A percentile compares a stretch with the other conserved stretches of the same genome.
Conservation (phyloP, 2,329 filamentous ascomycete species). For the Thelonectria discophora region DNA sequence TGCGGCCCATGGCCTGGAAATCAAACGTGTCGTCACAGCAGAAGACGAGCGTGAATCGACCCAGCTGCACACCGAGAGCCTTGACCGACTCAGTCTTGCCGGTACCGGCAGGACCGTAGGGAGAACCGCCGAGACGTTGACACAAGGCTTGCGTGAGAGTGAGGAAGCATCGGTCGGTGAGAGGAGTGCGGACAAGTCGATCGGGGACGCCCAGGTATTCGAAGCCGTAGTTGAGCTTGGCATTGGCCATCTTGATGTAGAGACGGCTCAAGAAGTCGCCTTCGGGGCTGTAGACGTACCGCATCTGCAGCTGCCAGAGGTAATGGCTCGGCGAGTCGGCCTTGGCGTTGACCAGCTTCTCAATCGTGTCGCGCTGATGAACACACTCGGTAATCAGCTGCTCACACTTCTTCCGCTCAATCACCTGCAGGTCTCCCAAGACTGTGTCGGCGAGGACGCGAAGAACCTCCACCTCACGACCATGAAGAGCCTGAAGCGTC, state of each 20-base stretch:
- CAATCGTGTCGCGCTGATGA: slow-evolving; percentile 93
- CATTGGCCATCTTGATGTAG: slow-evolving; percentile 96
- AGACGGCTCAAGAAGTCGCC: slow-evolving; percentile 85
- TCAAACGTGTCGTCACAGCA: slow-evolving; percentile 99
- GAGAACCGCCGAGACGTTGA: slow-evolving; percentile 94
- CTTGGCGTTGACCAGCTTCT: slow-evolving; percentile 80
- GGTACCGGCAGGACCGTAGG: slow-evolving; percentile 96
- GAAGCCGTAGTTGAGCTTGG: slow-evolving; percentile 93
- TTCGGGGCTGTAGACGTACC: slow-evolving; percentile 86
- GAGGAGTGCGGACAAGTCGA: slow-evolving; percentile 91
- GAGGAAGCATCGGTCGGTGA: slow-evolving; percentile 98
- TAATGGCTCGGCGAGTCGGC: slow-evolving; percentile 83
- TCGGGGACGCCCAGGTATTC: slow-evolving; percentile 98
- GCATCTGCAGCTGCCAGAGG: slow-evolving; percentile 96
- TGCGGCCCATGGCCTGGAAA: slow-evolving; percentile 99
- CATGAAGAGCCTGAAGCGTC: slow-evolving; percentile 75
- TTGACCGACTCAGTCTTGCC: slow-evolving; percentile 99
- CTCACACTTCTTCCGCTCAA: slow-evolving; percentile 95
- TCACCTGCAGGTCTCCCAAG: slow-evolving; percentile 84
- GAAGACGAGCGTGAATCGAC: slow-evolving; percentile 97
- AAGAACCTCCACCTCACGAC: slow-evolving; percentile 85
- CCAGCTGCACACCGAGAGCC: slow-evolving; percentile 93
- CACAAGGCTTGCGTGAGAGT: slow-evolving; percentile 96
- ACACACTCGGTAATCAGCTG: slow-evolving; percentile 99
- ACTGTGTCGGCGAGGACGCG: slow-evolving; percentile 88